Conservation (phyloP, 805 yeast genomes). For the Candida dajiaensis region DNA sequence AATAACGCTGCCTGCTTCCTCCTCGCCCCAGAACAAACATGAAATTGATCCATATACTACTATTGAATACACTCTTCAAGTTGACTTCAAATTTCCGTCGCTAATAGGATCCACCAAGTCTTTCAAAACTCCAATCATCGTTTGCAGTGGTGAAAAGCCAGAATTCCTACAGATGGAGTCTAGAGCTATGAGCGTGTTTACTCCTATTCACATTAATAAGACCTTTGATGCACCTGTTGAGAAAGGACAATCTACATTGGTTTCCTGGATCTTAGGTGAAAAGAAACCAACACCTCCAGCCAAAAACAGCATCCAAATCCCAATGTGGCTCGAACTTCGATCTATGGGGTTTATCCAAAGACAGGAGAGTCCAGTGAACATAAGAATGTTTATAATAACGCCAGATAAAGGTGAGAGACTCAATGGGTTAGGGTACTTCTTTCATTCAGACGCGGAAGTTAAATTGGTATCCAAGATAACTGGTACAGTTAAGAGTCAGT, state of each 20-base stretch:
- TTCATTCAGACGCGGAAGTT: neutral
- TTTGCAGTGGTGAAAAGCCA: neutral
- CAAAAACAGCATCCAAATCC: neutral
- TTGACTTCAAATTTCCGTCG: neutral
- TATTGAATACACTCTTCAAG: neutral
- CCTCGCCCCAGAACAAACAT: neutral
- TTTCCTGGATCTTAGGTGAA: neutral
- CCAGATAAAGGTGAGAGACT: neutral
- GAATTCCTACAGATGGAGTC: neutral
- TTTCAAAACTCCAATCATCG: neutral
- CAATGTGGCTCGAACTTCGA: neutral
- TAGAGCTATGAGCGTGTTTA: neutral
- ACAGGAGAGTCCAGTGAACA: neutral
- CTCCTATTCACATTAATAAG: neutral
- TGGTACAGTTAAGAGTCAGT: neutral
- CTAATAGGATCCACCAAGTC: neutral
- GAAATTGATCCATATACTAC: neutral
- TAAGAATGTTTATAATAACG: neutral
- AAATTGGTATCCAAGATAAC: neutral
- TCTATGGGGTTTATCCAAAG: neutral
- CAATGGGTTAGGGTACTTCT: neutral
- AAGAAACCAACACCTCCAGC: neutral
- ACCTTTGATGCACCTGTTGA: neutral
- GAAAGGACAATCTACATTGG: neutral
- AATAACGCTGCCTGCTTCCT: neutral